Evolutionary conservation across 2,329 filamentous ascomycete species (phyloP).

Genomic region (Endocalyx cinctus): DNA sequence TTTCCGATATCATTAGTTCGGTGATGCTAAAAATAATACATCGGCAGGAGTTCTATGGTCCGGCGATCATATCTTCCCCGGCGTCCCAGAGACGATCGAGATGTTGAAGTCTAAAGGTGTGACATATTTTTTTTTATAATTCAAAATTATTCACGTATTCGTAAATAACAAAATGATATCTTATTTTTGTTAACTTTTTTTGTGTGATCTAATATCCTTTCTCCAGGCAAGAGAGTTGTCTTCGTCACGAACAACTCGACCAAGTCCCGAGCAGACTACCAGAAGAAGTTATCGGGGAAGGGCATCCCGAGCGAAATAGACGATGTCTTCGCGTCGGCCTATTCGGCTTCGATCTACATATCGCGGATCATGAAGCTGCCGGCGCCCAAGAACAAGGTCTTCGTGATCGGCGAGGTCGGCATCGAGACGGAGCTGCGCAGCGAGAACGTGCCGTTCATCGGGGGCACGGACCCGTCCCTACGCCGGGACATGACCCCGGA

Average conservation of each 20-base stretch:
- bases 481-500: conserved; percentile 73
- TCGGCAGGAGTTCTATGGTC: conserved; percentile 84
- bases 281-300: conserved; percentile 79
- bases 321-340: conserved; percentile 93
- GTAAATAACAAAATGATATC: neutral
- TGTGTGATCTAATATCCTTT: neutral
- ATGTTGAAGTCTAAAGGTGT: conserved; percentile 76
- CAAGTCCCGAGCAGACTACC: conserved; percentile 88
- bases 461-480: conserved; percentile 77
- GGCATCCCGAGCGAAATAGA: conserved; percentile 77
- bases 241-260: conserved; percentile 99
- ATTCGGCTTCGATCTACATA: conserved; percentile 94
- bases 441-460: conserved; percentile 75
- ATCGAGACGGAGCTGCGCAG: conserved; percentile 83
- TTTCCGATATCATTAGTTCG: conserved; percentile 1
- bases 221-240: conserved; percentile 77
- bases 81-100: conserved; percentile 78
- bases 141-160: conserved; percentile 5
- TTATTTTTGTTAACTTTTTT: conserved; percentile 5
- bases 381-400: conserved; percentile 83
- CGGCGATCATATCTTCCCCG: conserved; percentile 82
- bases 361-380: conserved; percentile 81
- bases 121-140: conserved; percentile 4
- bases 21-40: too few species aligned
- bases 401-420: conserved; percentile 83